Evolutionary conservation across 306 rosid genomes (phyloP), one percentile per base, ranked within the genome.

Genomic region (Macrotyloma uniflorum): DNA sequence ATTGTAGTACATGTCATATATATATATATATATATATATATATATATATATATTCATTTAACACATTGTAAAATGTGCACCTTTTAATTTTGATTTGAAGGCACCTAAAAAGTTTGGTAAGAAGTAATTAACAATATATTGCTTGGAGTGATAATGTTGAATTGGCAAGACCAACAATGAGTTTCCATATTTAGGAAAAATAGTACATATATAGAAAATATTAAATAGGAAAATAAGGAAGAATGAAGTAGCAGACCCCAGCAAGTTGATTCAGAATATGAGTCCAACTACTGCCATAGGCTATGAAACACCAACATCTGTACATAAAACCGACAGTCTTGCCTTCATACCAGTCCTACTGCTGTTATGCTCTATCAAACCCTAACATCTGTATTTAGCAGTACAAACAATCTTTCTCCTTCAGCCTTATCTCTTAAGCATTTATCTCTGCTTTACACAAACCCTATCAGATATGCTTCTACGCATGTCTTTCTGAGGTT

Each of bases 401-500:
- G n/a, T n/a, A n/a, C n/a, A n/a, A n/a, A 3, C 77, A 58, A 62
- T 66, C 83, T 53, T 79, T 69, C 16, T 24, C 4, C 12, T 66
- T 63, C 72, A 70, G 45, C 47, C 77, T 68, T 78, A 73, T 43
- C 30, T 30, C 22, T 26, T 53, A 85, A 77, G 78, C 75, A 77
- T 77, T 78, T 19, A 20, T 22, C 16, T 51, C 66, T 78, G 32
- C 40, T 75, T 74, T 72, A 72, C 76, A 78, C 24, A 26, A 7
- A 53, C n/a, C 20, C 58, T 2, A 70, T 42, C 32, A 54, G 51
- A 38, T 9, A 74, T 30, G 80, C 59, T 32, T 75, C 28, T 26
- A 79, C 85, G 82, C 33, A 72, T 76, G 90, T 82, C 88, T 32
- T 8, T 40, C 64, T 26, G 13, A 59, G 36, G 46, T 67, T 16